phyloP scores from a whole-genome alignment of 768 basidiomycete species.

The Pleurotus cornucopiae region DNA sequence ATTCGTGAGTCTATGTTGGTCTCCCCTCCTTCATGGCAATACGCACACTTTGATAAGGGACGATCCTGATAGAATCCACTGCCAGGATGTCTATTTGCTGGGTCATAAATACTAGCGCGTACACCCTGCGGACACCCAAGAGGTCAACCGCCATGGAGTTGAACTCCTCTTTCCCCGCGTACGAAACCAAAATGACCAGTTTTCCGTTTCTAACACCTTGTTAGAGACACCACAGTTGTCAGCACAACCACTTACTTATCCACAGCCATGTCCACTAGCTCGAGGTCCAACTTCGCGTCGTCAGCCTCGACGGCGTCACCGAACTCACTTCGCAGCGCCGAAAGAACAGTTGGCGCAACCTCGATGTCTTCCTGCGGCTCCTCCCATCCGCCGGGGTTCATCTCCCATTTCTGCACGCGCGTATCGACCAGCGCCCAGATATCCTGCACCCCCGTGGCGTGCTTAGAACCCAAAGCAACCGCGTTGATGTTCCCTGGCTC shows the following conservation, averaged over 20 bases:
- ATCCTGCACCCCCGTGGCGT: slow-evolving; percentile 41
- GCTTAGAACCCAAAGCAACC: slow-evolving; percentile 45
- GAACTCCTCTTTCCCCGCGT: slow-evolving; percentile 52
- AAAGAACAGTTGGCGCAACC: slow-evolving; percentile 41
- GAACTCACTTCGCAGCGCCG: slow-evolving; percentile 42
- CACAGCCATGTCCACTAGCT: slow-evolving; percentile 66
- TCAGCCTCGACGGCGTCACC: slow-evolving; percentile 29
- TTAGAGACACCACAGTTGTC: slow-evolving; percentile 24
- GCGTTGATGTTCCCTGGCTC: slow-evolving; percentile 63
- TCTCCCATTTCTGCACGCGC: slow-evolving; percentile 66
- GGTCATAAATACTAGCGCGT: slow-evolving; percentile 56
- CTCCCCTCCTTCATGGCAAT: background rate
- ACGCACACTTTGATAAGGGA: slow-evolving; percentile 77
- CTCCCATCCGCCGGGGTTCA: slow-evolving; percentile 68
- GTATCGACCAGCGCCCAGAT: slow-evolving; percentile 70
- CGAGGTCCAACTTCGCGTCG: slow-evolving; percentile 58
- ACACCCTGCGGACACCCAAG: slow-evolving; percentile 53
- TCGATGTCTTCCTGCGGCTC: slow-evolving; percentile 56
- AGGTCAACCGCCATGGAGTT: slow-evolving; percentile 31
- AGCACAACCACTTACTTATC: slow-evolving; percentile 38
- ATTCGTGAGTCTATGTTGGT: background rate
- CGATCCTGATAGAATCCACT: slow-evolving; percentile 46
- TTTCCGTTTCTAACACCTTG: slow-evolving; percentile 36
- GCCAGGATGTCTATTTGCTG: slow-evolving; percentile 35
- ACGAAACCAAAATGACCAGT: slow-evolving; percentile 63